These are phyloP conservation scores for Suhomyces pyralidae DNA, from an alignment of 805 yeast genomes.

Conservation along the genomic window DNA sequence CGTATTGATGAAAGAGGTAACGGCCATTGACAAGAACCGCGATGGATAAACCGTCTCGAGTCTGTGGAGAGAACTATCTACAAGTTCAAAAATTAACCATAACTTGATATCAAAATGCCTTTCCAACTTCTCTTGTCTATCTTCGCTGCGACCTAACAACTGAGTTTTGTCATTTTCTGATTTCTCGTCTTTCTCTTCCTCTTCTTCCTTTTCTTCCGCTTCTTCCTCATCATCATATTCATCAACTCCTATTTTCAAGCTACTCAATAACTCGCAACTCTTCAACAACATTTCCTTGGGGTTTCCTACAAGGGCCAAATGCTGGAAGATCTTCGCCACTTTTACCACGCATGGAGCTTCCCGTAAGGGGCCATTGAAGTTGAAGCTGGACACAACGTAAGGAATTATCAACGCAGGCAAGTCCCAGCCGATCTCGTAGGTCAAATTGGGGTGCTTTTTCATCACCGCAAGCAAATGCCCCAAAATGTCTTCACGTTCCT, in stretches of 20 bases:
- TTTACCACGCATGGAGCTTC: constrained; percentile 37
- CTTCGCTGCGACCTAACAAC: neutral
- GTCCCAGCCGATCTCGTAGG: constrained; percentile 85
- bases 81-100: constrained; percentile 64
- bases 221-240: neutral
- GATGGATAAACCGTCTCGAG: constrained; percentile 76
- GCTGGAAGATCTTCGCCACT: constrained; percentile 52
- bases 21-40: constrained; percentile 68
- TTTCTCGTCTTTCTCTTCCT: neutral
- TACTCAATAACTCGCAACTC: constrained; percentile 59
- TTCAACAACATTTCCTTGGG: constrained; percentile 77
- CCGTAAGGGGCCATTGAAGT: constrained; percentile 27
- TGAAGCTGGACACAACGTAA: constrained; percentile 44
- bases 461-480: constrained; percentile 44
- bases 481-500: constrained; percentile 52
- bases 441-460: constrained; percentile 43
- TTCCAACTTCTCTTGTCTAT: constrained; percentile 9
- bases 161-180: neutral
- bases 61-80: constrained; percentile 54
- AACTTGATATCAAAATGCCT: constrained; percentile 53
- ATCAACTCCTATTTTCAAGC: constrained; percentile 5
- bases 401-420: constrained; percentile 65
- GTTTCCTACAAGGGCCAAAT: constrained; percentile 67
- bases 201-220: neutral
- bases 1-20: constrained; percentile 55